Base-by-base conservation (phyloP, 805 yeast species). In the Cyberlindnera mycetangii region DNA sequence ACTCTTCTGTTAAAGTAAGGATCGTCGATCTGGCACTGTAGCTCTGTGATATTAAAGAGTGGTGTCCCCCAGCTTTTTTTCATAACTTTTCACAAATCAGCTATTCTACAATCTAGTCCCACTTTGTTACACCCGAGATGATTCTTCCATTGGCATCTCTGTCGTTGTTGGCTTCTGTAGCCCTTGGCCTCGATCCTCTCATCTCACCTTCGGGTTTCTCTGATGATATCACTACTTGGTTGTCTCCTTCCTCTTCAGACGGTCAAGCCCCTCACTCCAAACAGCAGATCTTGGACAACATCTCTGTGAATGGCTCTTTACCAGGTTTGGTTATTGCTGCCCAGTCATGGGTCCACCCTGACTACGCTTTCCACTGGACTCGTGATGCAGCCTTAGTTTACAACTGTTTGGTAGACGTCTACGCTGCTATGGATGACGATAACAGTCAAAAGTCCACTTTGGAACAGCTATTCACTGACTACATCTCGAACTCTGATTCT, bases 311-410 rank as follows among this genome's bases (percentile, higher is more conserved):
- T 14, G 42, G 42, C 16, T 39, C 42, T 14, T 30, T 39, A 3
- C 37, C 37, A 7, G 42, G 42, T 11, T 37, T 25, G 14, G 12
- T 39, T 16, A 31, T 39, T 32, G 42, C 37, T 17, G 37, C 42
- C n/a, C 37, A 32, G 25, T 32, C 37, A 4, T 32, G 36, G 35
- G 25, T 24, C 8, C 17, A 32, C 9, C 37, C 37, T 8, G 42
- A 39, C 19, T 39, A 39, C 17, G 42, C 42, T 21, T 32, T 17
- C 25, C 42, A 39, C 15, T 39, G 42, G 42, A 39, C 42, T 12
- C 37, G 38, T 19, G 43, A 40, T 33, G 43, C 38, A 27, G 43
- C 43, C 15, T 15, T 32, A n/a, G 27, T 27, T 4, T 33, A 40
- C 28, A 19, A 25, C 28, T 32, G 17, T 6, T 19, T 33, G 20